phyloP scores from a whole-genome alignment of 306 rosid genomes.

The Trifolium fragiferum region DNA sequence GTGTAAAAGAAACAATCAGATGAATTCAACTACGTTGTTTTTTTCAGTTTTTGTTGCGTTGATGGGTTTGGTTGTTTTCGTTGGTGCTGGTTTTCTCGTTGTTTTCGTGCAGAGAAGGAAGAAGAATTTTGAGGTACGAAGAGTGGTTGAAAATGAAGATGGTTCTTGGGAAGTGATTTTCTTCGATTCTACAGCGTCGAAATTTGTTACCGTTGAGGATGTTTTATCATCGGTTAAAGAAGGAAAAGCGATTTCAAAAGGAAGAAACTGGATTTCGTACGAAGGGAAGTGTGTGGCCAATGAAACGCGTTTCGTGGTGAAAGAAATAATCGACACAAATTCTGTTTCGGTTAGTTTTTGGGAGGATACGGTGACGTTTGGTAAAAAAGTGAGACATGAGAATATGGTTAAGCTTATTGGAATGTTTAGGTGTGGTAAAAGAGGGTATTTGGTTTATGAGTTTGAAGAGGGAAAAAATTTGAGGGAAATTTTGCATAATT shows the following conservation, averaged over 20 bases:
- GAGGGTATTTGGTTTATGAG: conserved; percentile 62
- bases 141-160: conserved; percentile 58
- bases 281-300: conserved; percentile 52
- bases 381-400: conserved; percentile 57
- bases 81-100: conserved; percentile 32
- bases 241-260: conserved; percentile 56
- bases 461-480: conserved; percentile 48
- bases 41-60: conserved; percentile 48
- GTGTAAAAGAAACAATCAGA: conserved; percentile 46
- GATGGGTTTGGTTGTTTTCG: conserved; percentile 45
- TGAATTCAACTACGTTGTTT: conserved; percentile 52
- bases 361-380: conserved; percentile 56
- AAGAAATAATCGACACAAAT: conserved; percentile 50
- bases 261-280: conserved; percentile 51
- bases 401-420: conserved; percentile 67
- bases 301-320: conserved; percentile 59
- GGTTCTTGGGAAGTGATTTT: conserved; percentile 75
- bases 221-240: conserved; percentile 52
- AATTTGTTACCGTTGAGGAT: conserved; percentile 52
- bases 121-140: conserved; percentile 45
- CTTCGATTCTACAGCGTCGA: conserved; percentile 53
- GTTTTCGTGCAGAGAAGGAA: conserved; percentile 48
- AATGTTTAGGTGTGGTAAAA: conserved; percentile 61
- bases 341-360: conserved; percentile 52
- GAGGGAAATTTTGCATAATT: conserved; percentile 47